A percentile compares a stretch with the other conserved stretches of the same genome.
These are phyloP conservation scores for Lodderomyces jiufengensis DNA, from an alignment of 1,139 yeast species.

Conservation along the genomic window DNA sequence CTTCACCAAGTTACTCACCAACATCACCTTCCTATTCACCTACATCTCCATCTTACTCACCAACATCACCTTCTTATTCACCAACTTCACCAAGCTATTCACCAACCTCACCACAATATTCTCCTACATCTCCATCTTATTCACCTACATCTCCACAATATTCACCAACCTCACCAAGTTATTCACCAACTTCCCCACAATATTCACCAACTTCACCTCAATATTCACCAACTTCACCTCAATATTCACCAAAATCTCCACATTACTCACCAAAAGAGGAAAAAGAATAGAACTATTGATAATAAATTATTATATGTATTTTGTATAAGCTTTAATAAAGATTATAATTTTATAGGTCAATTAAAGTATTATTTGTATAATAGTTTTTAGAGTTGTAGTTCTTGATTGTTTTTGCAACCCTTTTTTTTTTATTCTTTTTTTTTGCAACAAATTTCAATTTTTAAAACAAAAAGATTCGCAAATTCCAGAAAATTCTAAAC, in stretches of 20 bases:
- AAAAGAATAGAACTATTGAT: no score
- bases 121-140: conserved; percentile 67
- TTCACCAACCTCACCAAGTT: conserved; percentile 58
- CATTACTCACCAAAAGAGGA: conserved; percentile 50
- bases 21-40: conserved; percentile 69
- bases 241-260: conserved; percentile 61
- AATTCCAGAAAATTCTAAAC: no score
- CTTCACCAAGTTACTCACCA: conserved; percentile 48
- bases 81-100: conserved; percentile 62
- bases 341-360: no score
- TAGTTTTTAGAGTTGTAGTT: no score
- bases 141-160: conserved; percentile 75
- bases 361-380: no score
- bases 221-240: conserved; percentile 61
- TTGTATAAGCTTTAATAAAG: no score
- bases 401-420: no score
- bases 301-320: no score
- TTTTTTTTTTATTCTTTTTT: no score
- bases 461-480: no score
- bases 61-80: conserved; percentile 60
- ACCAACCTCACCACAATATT: conserved; percentile 49
- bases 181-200: conserved; percentile 69
- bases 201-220: conserved; percentile 73
- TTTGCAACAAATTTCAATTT: no score
- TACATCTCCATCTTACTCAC: conserved; percentile 67